Percentiles rank a stretch among this genome's conserved stretches.
Evolutionary conservation across 164 flowering plant species (phyloP).

Genomic region (Taxillus chinensis): DNA sequence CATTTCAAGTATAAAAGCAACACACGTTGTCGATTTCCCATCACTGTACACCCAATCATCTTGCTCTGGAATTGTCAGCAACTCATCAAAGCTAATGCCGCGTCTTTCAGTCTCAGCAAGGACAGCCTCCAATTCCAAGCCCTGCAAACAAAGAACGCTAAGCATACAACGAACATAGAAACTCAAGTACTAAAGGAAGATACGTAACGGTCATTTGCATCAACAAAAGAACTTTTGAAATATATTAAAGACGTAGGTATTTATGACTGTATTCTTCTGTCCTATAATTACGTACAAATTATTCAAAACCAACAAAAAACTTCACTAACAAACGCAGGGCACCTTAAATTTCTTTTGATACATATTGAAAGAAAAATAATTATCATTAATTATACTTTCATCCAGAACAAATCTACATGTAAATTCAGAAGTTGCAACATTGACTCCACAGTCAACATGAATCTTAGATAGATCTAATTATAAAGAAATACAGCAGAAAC

Average conservation of each 20-base stretch:
- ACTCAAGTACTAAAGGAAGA: neutral
- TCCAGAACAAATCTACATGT: neutral
- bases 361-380: too few relatives aligned
- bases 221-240: too few relatives aligned
- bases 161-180: neutral
- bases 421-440: neutral
- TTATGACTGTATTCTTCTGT: too few relatives aligned
- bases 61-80: conserved; percentile 85
- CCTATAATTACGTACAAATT: too few relatives aligned
- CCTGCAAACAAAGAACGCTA: conserved; percentile 23
- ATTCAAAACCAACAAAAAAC: too few relatives aligned
- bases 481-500: too few relatives aligned
- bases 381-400: too few relatives aligned
- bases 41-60: conserved; percentile 99
- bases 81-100: conserved; percentile 69
- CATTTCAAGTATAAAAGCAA: conserved; percentile 88
- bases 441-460: neutral
- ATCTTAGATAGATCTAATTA: too few relatives aligned
- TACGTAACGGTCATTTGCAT: too few relatives aligned
- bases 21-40: conserved; percentile 98
- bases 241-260: too few relatives aligned
- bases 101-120: conserved; percentile 70
- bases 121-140: conserved; percentile 59
- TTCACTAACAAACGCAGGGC: too few relatives aligned
- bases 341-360: too few relatives aligned